Evolutionary conservation across 2,329 filamentous ascomycete species (phyloP).

Genomic region (Stachybotrys echinatus): DNA sequence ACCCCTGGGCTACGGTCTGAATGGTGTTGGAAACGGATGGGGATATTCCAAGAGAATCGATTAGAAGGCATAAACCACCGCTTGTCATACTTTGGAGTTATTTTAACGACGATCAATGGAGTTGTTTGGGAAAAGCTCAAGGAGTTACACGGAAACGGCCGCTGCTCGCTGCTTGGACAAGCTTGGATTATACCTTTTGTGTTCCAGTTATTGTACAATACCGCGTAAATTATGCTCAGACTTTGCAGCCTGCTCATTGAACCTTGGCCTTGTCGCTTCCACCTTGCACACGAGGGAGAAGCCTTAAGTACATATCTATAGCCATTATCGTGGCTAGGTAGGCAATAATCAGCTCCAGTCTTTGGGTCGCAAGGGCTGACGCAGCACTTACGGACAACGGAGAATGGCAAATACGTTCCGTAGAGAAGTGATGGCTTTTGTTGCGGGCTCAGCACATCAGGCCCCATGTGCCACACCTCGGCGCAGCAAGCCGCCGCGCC

Average conservation of each 20-base stretch:
- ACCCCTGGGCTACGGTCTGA: constrained; percentile 50
- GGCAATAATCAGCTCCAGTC: not conserved
- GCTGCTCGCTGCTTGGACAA: not conserved
- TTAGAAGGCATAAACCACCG: constrained; percentile 19
- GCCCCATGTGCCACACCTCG: constrained; percentile 45
- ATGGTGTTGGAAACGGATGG: constrained; percentile 51
- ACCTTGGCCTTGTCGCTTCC: constrained; percentile 32
- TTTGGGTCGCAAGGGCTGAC: not conserved
- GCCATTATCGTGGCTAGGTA: constrained; percentile 42
- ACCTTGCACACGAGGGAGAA: constrained; percentile 36
- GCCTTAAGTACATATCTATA: constrained; percentile 49
- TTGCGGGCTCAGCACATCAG: constrained; percentile 33
- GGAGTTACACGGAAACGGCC: not conserved
- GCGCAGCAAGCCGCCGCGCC: constrained; percentile 46
- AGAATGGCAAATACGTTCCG: constrained; percentile 47
- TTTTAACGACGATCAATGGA: constrained; percentile 3
- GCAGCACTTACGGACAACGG: constrained; percentile 43
- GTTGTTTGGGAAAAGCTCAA: not conserved
- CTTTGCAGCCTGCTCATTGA: constrained; percentile 7
- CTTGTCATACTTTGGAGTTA: constrained; percentile 7
- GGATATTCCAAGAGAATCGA: constrained; percentile 52
- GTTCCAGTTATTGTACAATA: not conserved
- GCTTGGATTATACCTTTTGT: not conserved
- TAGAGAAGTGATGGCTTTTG: constrained; percentile 42
- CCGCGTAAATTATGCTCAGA: not conserved